Conservation (phyloP, 257 asterid genomes). For the Eustoma russellianum region DNA sequence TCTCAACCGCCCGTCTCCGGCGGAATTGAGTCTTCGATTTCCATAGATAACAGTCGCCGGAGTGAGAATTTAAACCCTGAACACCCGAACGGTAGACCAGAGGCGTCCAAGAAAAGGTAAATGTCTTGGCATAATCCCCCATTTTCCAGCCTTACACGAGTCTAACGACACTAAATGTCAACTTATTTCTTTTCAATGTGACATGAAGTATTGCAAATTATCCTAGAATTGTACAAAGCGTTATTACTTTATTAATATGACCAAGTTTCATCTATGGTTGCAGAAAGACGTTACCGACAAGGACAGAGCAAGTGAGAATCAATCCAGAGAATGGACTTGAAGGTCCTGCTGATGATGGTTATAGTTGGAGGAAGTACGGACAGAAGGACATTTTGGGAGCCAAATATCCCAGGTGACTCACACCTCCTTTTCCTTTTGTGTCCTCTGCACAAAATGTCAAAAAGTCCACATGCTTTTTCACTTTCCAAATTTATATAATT, state of each 20-base stretch:
- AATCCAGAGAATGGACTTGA: conserved; percentile 52
- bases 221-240: background rate
- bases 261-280: background rate
- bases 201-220: too few relatives aligned
- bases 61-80: conserved; percentile 39
- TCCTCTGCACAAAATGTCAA: conserved; percentile 7
- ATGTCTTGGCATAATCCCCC: background rate
- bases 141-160: too few relatives aligned
- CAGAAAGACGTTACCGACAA: conserved; percentile 68
- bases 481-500: too few relatives aligned
- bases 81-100: conserved; percentile 19
- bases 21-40: conserved; percentile 33
- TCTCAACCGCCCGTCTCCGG: conserved; percentile 17
- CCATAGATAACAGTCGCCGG: conserved; percentile 50
- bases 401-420: conserved; percentile 31
- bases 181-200: too few relatives aligned
- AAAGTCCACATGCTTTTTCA: background rate
- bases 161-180: too few relatives aligned
- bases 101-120: conserved; percentile 62
- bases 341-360: conserved; percentile 77
- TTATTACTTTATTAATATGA: too few relatives aligned
- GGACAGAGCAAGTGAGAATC: conserved; percentile 64
- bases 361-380: conserved; percentile 84
- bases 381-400: conserved; percentile 55
- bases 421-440: background rate